phyloP scores from a whole-genome alignment of 139 green algal species.

The Picochlorum costavermella region DNA sequence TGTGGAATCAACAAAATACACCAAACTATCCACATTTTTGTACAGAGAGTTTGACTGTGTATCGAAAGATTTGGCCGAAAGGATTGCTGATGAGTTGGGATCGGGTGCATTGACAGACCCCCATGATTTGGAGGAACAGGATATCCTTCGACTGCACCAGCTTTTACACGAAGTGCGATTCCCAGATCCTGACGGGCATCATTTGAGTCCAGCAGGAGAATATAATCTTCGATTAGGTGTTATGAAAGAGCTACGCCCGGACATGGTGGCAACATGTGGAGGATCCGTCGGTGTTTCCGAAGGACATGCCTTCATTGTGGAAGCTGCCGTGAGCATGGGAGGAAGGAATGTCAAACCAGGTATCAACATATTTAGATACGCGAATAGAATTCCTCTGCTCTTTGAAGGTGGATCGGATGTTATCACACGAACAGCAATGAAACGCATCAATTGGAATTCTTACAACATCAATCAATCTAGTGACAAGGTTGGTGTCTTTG shows the following conservation, averaged over 20 bases:
- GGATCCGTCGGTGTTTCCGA: conserved; percentile 75
- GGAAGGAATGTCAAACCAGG: conserved; percentile 76
- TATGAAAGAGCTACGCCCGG: conserved; percentile 90
- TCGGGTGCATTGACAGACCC: conserved; percentile 40
- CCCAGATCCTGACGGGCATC: conserved; percentile 54
- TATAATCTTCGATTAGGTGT: conserved; percentile 97
- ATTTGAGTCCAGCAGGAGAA: conserved; percentile 81
- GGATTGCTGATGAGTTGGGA: conserved; percentile 73
- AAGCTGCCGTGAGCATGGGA: conserved; percentile 85
- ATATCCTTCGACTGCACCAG: conserved; percentile 79
- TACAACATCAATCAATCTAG: conserved; percentile 95
- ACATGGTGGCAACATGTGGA: conserved; percentile 88
- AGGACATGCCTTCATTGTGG: conserved; percentile 92
- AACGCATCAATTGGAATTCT: conserved; percentile 83
- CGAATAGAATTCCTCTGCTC: conserved; percentile 95
- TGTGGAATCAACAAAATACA: conserved; percentile 34
- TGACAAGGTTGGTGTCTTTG: conserved; percentile 95
- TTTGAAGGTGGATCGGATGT: conserved; percentile 92
- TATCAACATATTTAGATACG: conserved; percentile 90
- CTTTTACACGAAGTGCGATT: conserved; percentile 80
- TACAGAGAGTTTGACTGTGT: conserved; percentile 76
- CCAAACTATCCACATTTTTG: conserved; percentile 71
- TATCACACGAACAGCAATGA: conserved; percentile 80
- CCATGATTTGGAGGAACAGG: conserved; percentile 47
- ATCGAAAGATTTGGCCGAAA: conserved; percentile 44